Percentiles rank a stretch among this genome's conserved stretches.
phyloP scores from a whole-genome alignment of 202 grass and related monocot genomes.

The Cymbopogon flexuosus region DNA sequence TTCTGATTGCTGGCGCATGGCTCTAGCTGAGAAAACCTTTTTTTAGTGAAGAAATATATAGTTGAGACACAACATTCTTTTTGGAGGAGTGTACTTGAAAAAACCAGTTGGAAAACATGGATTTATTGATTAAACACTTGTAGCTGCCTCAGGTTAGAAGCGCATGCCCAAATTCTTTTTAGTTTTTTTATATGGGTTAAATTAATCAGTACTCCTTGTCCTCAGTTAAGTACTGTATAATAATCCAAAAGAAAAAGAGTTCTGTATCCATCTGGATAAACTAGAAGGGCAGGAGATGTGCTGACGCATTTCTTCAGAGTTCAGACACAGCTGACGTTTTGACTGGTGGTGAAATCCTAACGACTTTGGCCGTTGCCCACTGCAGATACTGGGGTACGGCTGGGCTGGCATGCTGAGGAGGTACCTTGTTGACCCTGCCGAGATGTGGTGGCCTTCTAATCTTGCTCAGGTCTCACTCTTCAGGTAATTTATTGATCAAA shows the following conservation, averaged over 20 bases:
- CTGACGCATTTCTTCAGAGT: neutral
- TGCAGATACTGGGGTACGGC: slow-evolving; percentile 87
- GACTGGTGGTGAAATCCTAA: neutral
- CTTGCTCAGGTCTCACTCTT: slow-evolving; percentile 98
- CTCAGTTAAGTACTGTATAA: neutral
- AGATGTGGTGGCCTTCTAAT: slow-evolving; percentile 99
- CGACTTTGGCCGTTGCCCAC: neutral
- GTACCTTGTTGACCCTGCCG: slow-evolving; percentile 86
- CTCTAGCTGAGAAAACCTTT: neutral
- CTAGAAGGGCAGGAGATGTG: neutral
- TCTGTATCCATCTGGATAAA: neutral
- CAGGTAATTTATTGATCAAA: slow-evolving; percentile 38
- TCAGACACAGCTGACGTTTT: neutral
- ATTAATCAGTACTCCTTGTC: neutral
- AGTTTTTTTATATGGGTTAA: neutral
- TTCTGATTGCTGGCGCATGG: neutral
- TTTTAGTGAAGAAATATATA: neutral
- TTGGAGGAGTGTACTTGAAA: neutral
- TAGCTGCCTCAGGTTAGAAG: neutral
- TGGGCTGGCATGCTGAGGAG: slow-evolving; percentile 96
- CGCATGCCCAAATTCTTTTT: neutral
- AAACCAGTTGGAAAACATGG: neutral
- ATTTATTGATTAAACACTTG: neutral
- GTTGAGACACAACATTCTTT: neutral
- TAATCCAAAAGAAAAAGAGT: neutral